Evolutionary conservation across 805 yeast species (phyloP), one percentile per base, ranked within the genome.

Genomic region (Metschnikowia baotianmanensis): DNA sequence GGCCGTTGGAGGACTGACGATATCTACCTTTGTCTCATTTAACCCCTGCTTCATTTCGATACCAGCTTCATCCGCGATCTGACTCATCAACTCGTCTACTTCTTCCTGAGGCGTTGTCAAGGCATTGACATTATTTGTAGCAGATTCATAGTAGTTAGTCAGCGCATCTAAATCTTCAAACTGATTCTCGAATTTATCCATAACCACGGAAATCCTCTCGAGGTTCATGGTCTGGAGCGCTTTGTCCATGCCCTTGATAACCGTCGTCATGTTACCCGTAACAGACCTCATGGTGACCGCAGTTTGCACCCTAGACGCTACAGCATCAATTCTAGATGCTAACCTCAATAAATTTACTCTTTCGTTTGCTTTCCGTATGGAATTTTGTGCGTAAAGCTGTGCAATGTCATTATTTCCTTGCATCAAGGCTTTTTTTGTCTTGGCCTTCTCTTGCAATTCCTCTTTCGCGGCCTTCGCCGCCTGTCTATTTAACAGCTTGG

Each of bases 221-320:
- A 93, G 69, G 62, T 93, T 93, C 99, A 93, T 93, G 17, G 91
- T 82, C 55, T 87, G 93, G 67, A 93, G 76, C 1, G 99, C 99
- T 56, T 79, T 82, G 62, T 93, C 99, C 98, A 93, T 91, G 8
- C 97, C 97, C 57, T 75, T 80, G 43, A 95, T 93, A 10, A 91
- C 98, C 35, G 77, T 81, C 7, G 93, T 78, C 98, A 93, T 93
- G 53, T 89, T 90, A 2, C 90, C 89, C 0, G 96, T 87, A 9
- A 93, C 96, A 36, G 86, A 80, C 50, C 96, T 76, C 99, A 93
- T 93, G 0, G 98, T 91, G 6, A 93, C 97, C 0, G 99, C 99
- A 0, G 99, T 93, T 55, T 91, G 97, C 2, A 93, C 96, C 44
- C 99, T 69, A 4, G 95, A 83, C 0, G 98, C 95, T 18, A 93